These are phyloP conservation scores for Flaveria linearis DNA, from an alignment of 129 eudicot species.

Conservation along the genomic window DNA sequence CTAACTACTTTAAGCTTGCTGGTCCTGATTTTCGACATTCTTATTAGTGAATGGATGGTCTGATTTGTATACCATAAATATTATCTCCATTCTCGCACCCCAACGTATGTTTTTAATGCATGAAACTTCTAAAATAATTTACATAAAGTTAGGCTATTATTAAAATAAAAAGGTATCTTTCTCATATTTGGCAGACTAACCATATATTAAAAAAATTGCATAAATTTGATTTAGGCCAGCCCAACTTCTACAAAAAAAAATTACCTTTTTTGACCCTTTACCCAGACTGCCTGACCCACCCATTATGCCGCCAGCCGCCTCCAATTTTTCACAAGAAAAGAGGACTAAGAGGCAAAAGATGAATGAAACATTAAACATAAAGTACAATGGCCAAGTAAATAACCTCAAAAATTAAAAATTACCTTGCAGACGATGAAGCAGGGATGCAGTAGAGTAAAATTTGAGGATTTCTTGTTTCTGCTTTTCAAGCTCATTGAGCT, in stretches of 20 bases:
- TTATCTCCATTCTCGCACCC: no score
- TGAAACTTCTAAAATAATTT: background rate
- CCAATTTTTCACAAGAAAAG: background rate
- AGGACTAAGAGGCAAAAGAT: conserved; percentile 8
- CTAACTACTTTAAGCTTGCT: background rate
- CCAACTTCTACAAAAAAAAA: background rate
- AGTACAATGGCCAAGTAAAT: background rate
- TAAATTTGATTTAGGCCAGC: background rate
- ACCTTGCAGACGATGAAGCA: conserved; percentile 46
- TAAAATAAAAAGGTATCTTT: background rate
- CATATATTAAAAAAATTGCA: background rate
- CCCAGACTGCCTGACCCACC: background rate
- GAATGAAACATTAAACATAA: conserved; percentile 6
- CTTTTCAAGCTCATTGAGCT: conserved; percentile 36
- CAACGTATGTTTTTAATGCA: background rate
- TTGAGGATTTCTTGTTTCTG: conserved; percentile 45
- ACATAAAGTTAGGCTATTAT: background rate
- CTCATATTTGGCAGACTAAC: background rate
- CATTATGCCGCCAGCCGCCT: conserved; percentile 2
- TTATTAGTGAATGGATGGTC: no score
- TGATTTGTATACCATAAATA: no score
- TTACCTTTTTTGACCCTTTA: background rate
- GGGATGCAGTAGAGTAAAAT: conserved; percentile 40
- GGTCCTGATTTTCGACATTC: background rate
- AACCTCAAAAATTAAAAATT: background rate